Base-by-base conservation (phyloP, 2,329 filamentous ascomycete genomes). In the Phyllosticta capitalensis region DNA sequence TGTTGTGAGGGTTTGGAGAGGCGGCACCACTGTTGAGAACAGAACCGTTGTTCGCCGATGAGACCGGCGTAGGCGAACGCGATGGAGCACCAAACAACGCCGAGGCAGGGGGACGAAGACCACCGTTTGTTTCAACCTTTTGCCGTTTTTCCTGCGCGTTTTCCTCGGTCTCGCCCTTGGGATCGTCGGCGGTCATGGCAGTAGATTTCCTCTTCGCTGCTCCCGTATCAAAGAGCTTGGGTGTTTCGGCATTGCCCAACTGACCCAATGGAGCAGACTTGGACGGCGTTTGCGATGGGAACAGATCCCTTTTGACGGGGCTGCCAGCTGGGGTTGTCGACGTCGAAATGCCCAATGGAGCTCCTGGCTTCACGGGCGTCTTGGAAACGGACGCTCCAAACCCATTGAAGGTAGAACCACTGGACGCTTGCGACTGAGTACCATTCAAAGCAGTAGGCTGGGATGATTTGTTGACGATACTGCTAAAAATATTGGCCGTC, bases 401-500 rank as follows among this genome's bases (percentile, higher is more conserved):
- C 10, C 50, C n/a, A 19, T 50, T 59, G 20, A 24, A 51, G 52
- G 14, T 45, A 6, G 58, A 55, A 7, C 52, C 38, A 6, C 52
- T 52, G n/a, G n/a, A 45, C 38, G 14, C 38, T 7, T n/a, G 38
- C 52, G 58, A 45, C 10, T 52, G 38, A 17, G 58, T 28, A 20
- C 52, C 51, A 26, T 59, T 53, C 19, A 49, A 33, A 21, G 53
- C 49, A 22, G 48, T 38, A 24, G 58, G 55, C 24, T 59, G 58
- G 2, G 58, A 33, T 6, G 58, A 45, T 49, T 60, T 60, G 30
- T 56, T 60, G 49, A 48, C 54, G 19, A 56, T 52, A 33, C 54
- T 56, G 54, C 51, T 60, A 54, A 60, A 60, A 12, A 60, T 53
- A 22, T 60, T 60, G 9, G 58, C 54, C 5, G 58, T 60, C 21